phyloP scores from a whole-genome alignment of 208 protist species.

The Tritrichomonas musculus region DNA sequence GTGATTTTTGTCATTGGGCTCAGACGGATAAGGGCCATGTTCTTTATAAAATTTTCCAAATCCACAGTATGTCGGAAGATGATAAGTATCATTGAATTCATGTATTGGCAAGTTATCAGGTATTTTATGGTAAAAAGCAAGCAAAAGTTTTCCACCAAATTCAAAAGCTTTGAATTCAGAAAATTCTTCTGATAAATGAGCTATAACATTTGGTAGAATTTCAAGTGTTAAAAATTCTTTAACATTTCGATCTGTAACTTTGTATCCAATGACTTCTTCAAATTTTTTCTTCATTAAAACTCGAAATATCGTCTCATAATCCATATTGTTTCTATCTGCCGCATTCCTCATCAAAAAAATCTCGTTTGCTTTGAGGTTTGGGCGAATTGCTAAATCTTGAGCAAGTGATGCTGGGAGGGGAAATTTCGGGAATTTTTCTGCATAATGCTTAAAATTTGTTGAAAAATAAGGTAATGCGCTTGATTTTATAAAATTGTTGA shows the following conservation, averaged over 20 bases:
- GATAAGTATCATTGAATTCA: not conserved
- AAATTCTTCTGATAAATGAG: not conserved
- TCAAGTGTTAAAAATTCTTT: not conserved
- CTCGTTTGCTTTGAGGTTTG: not conserved
- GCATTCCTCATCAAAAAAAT: not conserved
- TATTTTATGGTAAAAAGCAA: not conserved
- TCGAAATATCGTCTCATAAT: not conserved
- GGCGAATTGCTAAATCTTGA: not conserved
- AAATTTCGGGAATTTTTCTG: not conserved
- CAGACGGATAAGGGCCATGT: not conserved
- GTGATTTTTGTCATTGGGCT: too few species aligned
- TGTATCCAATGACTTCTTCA: not conserved
- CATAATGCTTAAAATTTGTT: not conserved
- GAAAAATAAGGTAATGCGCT: not conserved
- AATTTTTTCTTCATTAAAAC: not conserved
- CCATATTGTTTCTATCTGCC: not conserved
- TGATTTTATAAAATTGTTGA: not conserved
- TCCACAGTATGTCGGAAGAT: not conserved
- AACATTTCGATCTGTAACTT: not conserved
- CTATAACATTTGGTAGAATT: not conserved
- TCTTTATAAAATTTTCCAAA: constrained; percentile 3
- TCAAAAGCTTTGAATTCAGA: not conserved
- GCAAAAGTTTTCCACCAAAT: not conserved
- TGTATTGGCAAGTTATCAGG: not conserved
- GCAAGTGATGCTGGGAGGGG: not conserved